Conservation (phyloP, 306 rosid genomes). For the Lablab purpureus region DNA sequence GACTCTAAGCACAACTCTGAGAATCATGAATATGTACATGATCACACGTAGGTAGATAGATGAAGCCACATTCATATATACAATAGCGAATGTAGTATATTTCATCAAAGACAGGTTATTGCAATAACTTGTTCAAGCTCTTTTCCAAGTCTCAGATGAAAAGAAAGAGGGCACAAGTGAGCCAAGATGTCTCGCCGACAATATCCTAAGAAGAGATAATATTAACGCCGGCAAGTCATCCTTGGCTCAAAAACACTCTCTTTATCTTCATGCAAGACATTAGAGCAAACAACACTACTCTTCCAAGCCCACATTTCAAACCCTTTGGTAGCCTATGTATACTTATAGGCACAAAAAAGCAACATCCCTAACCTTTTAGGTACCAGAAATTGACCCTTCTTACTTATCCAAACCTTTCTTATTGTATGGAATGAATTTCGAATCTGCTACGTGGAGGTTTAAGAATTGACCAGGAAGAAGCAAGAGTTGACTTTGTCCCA, state of each 20-base stretch:
- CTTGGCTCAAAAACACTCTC: conserved; percentile 51
- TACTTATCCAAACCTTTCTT: background rate
- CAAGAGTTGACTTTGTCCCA: conserved; percentile 21
- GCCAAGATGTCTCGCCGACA: conserved; percentile 40
- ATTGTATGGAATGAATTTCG: conserved; percentile 15
- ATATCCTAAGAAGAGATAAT: background rate
- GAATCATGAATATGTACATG: too few relatives aligned
- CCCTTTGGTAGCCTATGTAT: conserved; percentile 12
- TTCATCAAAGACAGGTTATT: too few relatives aligned
- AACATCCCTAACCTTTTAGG: background rate
- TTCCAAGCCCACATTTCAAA: background rate
- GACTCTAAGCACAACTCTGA: too few relatives aligned
- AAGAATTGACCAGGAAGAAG: conserved; percentile 8
- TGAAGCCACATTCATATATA: too few relatives aligned
- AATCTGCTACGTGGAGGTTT: conserved; percentile 3
- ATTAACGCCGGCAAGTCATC: conserved; percentile 52
- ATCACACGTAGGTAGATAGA: too few relatives aligned
- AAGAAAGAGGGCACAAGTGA: conserved; percentile 44
- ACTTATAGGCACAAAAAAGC: conserved; percentile 20
- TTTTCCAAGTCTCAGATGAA: conserved; percentile 36
- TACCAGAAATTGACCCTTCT: background rate
- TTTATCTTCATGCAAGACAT: conserved; percentile 38
- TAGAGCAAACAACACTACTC: conserved; percentile 15
- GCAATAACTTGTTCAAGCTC: too few relatives aligned
- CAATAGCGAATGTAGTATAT: background rate